Evolutionary conservation across 73 alveolate genomes (phyloP), one percentile per base, ranked within the genome.

Genomic region (Paraurostyla sp.): DNA sequence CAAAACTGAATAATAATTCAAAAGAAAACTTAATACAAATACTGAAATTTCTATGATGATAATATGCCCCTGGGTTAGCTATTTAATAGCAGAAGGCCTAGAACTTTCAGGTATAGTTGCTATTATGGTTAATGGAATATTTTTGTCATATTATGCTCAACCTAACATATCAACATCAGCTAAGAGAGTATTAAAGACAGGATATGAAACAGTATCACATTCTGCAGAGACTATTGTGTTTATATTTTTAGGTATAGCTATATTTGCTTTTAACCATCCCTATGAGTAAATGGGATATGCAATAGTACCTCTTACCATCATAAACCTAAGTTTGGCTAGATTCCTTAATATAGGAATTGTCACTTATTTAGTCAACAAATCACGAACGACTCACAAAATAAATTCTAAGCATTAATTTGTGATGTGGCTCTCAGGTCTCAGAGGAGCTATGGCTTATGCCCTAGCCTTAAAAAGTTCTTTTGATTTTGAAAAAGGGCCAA

Each of bases 401-500:
- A 41, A 76, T 22, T 38, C 42, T 48, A 91, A 83, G 62, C 86
- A 85, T 56, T 60, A 94, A 56, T 62, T 83, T 41, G 93, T 95
- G 16, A 54, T 93, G 93, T 96, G 98, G 96, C 48, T 89, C 38
- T 75, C 95, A 15, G 99, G 99, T 2, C 91, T 96, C 25, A 81
- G 98, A 82, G 99, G 99, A 25, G 98, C 97, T 20, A 96, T 96
- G 97, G 98, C 99, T 1, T 96, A 94, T 75, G 99, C 99, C 75
- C 83, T 96, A 27, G 97, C 99, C 29, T 56, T 85, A 81, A 57
- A 85, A 40, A 30, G 82, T 15, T 33, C 83, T 11, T 42, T 46
- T 35, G 92, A 85, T 43, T 68, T 43, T 48, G 86, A 35, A 25
- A 69, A 43, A 36, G 92, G 92, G 6, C 63, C 54, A 7, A 50